Percentiles rank a stretch among this genome's conserved stretches.
These are phyloP conservation scores for Candida tropicalis DNA, from an alignment of 1,139 yeast species.

Conservation along the genomic window DNA sequence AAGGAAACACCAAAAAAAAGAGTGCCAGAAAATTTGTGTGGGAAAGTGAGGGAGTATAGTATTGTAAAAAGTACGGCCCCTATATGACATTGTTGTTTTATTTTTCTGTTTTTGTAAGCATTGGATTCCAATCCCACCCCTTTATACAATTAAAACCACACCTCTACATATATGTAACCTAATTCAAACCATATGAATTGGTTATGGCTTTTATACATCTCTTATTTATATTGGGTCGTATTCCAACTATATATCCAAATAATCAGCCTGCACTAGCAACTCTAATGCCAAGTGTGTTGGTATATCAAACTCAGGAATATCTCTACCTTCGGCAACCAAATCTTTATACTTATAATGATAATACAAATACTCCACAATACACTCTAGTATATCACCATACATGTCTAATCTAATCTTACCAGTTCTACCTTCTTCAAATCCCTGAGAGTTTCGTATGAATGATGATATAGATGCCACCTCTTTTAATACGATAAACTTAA, in stretches of 20 bases:
- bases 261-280: conserved; percentile 88
- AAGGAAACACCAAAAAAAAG: background rate
- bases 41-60: background rate
- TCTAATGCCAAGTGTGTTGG: conserved; percentile 96
- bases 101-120: too few species aligned
- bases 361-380: conserved; percentile 83
- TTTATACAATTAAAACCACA: too few species aligned
- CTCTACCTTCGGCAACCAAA: conserved; percentile 48
- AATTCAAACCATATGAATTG: too few species aligned
- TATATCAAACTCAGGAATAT: conserved; percentile 81
- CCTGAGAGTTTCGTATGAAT: conserved; percentile 71
- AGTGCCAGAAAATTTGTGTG: too few species aligned
- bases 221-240: background rate
- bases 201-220: too few species aligned
- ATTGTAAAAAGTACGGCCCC: too few species aligned
- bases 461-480: conserved; percentile 88
- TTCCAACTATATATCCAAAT: conserved; percentile 55
- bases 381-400: conserved; percentile 73
- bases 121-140: too few species aligned
- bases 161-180: too few species aligned
- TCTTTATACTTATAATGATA: conserved; percentile 73
- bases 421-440: conserved; percentile 55
- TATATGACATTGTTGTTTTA: too few species aligned
- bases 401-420: conserved; percentile 60
- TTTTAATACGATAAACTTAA: conserved; percentile 61